These are phyloP conservation scores for Lactarius hatsudake DNA, from an alignment of 768 basidiomycete species.

Conservation along the genomic window DNA sequence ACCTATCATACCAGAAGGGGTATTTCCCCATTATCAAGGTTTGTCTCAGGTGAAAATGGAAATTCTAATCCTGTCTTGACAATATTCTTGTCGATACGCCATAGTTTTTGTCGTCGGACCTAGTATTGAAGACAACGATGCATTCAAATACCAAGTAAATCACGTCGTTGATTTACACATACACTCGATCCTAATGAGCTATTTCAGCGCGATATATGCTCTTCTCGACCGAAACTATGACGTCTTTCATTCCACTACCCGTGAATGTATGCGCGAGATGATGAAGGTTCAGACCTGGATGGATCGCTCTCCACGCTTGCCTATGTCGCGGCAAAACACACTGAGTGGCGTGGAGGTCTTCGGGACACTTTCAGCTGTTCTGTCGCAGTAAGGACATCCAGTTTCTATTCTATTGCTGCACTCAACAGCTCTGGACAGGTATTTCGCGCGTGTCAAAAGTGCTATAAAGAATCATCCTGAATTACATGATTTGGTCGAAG, in stretches of 20 bases:
- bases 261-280: constrained; percentile 30
- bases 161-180: background rate
- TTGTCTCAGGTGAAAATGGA: background rate
- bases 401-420: background rate
- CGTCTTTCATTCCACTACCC: constrained; percentile 26
- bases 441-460: constrained; percentile 57
- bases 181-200: background rate
- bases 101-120: constrained; percentile 35
- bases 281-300: constrained; percentile 30
- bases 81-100: background rate
- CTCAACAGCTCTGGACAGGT: constrained; percentile 36
- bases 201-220: constrained; percentile 29
- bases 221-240: constrained; percentile 35
- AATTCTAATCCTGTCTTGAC: background rate
- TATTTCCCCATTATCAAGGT: constrained; percentile 36
- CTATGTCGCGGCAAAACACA: constrained; percentile 18
- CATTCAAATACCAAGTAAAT: constrained; percentile 35
- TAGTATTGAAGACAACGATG: constrained; percentile 34
- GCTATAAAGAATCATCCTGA: constrained; percentile 38
- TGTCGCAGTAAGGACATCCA: constrained; percentile 25
- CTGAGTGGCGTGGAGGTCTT: constrained; percentile 34
- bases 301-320: constrained; percentile 26
- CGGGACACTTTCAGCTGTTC: constrained; percentile 30
- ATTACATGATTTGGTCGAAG: constrained; percentile 41
- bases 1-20: constrained; percentile 35